phyloP scores from a whole-genome alignment of 139 green algal genomes.

The Marvania coccoides region DNA sequence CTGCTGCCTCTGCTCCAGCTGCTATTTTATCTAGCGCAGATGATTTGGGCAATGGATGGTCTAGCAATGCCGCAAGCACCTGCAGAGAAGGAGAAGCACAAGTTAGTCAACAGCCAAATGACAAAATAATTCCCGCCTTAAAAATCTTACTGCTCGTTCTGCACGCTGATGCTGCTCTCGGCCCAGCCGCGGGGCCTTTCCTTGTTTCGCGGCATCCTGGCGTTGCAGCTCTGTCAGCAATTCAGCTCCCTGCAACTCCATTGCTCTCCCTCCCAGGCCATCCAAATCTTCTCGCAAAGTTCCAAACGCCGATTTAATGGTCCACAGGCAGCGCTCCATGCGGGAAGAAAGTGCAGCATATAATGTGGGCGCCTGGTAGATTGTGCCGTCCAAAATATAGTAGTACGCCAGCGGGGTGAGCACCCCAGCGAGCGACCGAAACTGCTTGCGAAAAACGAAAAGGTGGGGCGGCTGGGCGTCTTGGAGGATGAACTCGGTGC shows the following conservation, averaged over 20 bases:
- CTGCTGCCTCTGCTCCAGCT: no score
- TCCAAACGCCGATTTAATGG: neutral
- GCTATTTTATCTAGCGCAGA: no score
- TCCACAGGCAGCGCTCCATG: slow-evolving; percentile 23
- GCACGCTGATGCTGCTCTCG: neutral
- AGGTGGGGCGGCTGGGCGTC: slow-evolving; percentile 64
- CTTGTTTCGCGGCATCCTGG: neutral
- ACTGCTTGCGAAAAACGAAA: slow-evolving; percentile 76
- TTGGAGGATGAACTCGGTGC: slow-evolving; percentile 61
- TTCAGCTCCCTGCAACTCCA: neutral
- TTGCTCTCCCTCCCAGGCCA: neutral
- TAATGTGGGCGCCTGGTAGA: slow-evolving; percentile 76
- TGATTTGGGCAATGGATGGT: neutral
- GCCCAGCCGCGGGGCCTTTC: neutral
- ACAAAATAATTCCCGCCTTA: no score
- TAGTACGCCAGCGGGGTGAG: slow-evolving; percentile 39
- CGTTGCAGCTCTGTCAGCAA: neutral
- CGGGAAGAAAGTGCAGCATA: slow-evolving; percentile 51
- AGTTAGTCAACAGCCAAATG: no score
- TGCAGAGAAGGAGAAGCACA: no score
- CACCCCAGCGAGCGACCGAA: slow-evolving; percentile 11
- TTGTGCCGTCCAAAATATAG: slow-evolving; percentile 70
- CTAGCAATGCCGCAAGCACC: neutral
- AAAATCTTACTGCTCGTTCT: no score
- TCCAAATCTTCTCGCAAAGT: neutral